Base-by-base conservation (phyloP, 768 basidiomycete species). In the Calvatia gigantea region DNA sequence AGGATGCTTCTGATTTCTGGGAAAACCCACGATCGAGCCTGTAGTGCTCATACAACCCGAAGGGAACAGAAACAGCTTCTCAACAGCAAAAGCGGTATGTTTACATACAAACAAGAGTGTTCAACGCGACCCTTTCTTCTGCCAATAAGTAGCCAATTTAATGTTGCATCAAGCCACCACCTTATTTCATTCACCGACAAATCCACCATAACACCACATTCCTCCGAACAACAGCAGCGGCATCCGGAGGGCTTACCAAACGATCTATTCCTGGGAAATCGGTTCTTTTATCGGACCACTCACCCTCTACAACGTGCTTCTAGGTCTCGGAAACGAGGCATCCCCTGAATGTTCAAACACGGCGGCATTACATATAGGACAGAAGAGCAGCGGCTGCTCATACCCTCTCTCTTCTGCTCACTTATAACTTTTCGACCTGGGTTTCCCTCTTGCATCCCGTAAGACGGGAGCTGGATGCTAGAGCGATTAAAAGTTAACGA, bases 351-450 rank as follows among this genome's bases (percentile, higher is more conserved):
- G 35, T 39, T 37, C 42, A 43, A 33, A 29, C 51, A n/a, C 38
- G 53, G 33, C 27, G 38, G 14, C 48, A 32, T 54, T 54, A 54
- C 45, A 55, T 55, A 55, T 55, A 47, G 54, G 48, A 6, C 43
- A 43, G 27, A 27, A n/a, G 4, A 55, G 39, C 35, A 38, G 37
- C 44, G 17, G 12, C 25, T 47, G 45, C 28, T 31, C 44, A 32
- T 41, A 38, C 27, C 45, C 44, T n/a, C 54, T 37, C 29, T 21
- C 41, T 33, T 35, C 25, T 12, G 45, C 28, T 25, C 5, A 31
- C 54, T 38, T 28, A 47, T 47, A 27, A 47, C 23, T 27, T 21
- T 39, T 39, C 37, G 37, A 31, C 2, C 28, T 14, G 23, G 19
- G 33, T n/a, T 29, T 38, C 25, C 11, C 44, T 47, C 31, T 14